Evolutionary conservation across 192 early-diverging fungal genomes (phyloP).

Genomic region (Gonapodya prolifera): DNA sequence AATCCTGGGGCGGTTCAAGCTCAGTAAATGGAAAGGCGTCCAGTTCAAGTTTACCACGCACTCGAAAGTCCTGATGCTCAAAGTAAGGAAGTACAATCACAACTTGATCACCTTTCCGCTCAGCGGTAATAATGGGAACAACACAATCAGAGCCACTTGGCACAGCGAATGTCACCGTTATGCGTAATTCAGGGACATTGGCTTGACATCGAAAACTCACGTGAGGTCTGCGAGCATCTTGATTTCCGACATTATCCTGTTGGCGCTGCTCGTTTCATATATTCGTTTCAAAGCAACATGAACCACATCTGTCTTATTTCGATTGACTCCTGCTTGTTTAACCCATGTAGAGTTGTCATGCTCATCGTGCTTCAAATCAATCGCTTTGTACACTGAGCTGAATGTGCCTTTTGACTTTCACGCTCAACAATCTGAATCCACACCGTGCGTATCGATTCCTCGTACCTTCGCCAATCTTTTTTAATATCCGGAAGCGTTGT

Average conservation of each 20-base stretch:
- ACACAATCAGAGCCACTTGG: constrained; percentile 49
- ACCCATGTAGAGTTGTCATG: constrained; percentile 60
- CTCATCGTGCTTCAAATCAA: constrained; percentile 55
- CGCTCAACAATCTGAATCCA: background rate
- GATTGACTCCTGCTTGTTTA: constrained; percentile 2
- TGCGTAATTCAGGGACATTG: constrained; percentile 6
- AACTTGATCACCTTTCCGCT: constrained; percentile 70
- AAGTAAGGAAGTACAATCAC: constrained; percentile 75
- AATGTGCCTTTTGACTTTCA: constrained; percentile 55
- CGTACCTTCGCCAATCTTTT: constrained; percentile 71
- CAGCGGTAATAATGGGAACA: constrained; percentile 62
- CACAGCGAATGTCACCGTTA: constrained; percentile 1
- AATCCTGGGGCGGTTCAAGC: constrained; percentile 26
- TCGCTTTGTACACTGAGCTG: constrained; percentile 80
- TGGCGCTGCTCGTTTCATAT: constrained; percentile 66
- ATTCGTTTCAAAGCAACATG: constrained; percentile 79
- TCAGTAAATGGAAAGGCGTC: constrained; percentile 1
- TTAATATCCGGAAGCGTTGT: constrained; percentile 50
- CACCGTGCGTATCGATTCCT: background rate
- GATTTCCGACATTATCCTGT: constrained; percentile 73
- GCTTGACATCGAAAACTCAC: constrained; percentile 12
- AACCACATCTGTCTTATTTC: constrained; percentile 1
- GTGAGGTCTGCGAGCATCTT: constrained; percentile 53
- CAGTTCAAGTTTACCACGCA: constrained; percentile 23
- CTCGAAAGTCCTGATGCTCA: constrained; percentile 64